Evolutionary conservation across 768 basidiomycete species (phyloP).

Genomic region (Cystofilobasidium bisporidii): DNA sequence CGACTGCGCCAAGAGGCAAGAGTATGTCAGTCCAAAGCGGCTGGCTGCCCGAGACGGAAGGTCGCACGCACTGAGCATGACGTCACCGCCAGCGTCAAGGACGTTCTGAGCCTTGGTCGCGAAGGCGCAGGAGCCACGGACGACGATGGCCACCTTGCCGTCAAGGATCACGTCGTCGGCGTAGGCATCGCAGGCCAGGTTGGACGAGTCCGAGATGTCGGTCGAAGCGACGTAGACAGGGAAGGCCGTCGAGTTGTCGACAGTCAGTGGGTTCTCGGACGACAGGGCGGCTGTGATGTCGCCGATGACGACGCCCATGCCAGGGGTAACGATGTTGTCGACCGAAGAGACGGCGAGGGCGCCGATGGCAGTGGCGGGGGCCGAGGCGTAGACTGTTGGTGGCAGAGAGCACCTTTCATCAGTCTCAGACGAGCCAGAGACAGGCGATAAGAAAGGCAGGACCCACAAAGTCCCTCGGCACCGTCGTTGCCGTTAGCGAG

Average conservation of each 20-base stretch:
- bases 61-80: background rate
- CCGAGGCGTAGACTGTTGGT: constrained; percentile 25
- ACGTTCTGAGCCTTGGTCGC: constrained; percentile 50
- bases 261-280: constrained; percentile 46
- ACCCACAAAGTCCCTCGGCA: constrained; percentile 5
- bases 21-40: background rate
- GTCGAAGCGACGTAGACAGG: constrained; percentile 55
- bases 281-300: constrained; percentile 52
- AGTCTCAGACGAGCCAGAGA: background rate
- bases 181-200: constrained; percentile 55
- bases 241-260: constrained; percentile 42
- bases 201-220: constrained; percentile 45
- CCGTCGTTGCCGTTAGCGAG: constrained; percentile 37
- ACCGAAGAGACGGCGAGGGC: constrained; percentile 45
- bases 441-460: background rate
- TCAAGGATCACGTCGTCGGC: constrained; percentile 51
- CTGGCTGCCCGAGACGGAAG: background rate
- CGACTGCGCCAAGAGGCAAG: background rate
- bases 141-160: constrained; percentile 49
- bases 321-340: constrained; percentile 47
- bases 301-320: constrained; percentile 50
- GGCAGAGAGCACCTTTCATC: background rate
- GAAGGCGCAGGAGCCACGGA: constrained; percentile 53
- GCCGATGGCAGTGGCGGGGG: constrained; percentile 48
- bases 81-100: constrained; percentile 32